phyloP scores from a whole-genome alignment of 805 yeast species.

The Pichia nanzhaoensis region DNA sequence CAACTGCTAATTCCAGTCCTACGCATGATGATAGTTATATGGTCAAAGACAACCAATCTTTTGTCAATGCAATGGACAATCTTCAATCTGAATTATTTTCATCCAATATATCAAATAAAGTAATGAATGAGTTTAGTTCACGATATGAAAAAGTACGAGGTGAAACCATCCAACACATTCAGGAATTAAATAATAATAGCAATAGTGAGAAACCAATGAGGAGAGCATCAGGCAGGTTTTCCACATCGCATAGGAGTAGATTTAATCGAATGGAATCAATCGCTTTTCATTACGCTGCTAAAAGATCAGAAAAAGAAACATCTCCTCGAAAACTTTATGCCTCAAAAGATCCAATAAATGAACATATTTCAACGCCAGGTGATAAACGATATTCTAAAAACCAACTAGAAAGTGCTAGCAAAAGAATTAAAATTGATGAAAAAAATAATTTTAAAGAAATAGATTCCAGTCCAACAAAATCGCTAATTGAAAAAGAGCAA shows the following conservation, averaged over 20 bases:
- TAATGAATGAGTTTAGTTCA: constrained; percentile 37
- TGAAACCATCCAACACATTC: constrained; percentile 21
- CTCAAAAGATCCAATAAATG: constrained; percentile 2
- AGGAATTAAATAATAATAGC: constrained; percentile 21
- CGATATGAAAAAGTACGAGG: constrained; percentile 35
- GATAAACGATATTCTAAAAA: constrained; percentile 22
- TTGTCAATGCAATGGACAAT: constrained; percentile 26
- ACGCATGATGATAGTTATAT: constrained; percentile 24
- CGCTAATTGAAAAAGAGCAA: constrained; percentile 20
- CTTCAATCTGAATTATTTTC: constrained; percentile 43
- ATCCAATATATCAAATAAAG: constrained; percentile 38
- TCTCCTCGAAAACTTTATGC: background rate
- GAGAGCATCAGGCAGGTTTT: constrained; percentile 34
- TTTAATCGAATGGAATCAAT: constrained; percentile 46
- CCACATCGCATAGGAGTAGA: constrained; percentile 40
- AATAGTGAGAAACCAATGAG: constrained; percentile 21
- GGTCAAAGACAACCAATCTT: constrained; percentile 25
- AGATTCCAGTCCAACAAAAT: constrained; percentile 27
- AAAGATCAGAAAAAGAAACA: constrained; percentile 15
- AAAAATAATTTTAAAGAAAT: constrained; percentile 26
- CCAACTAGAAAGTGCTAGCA: constrained; percentile 26
- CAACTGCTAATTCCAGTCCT: constrained; percentile 2
- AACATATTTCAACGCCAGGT: constrained; percentile 16
- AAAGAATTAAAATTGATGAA: constrained; percentile 21
- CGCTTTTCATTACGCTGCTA: constrained; percentile 40